Conservation (phyloP, 371 early-diverging fungal genomes). For the Cokeromyces recurvatus region DNA sequence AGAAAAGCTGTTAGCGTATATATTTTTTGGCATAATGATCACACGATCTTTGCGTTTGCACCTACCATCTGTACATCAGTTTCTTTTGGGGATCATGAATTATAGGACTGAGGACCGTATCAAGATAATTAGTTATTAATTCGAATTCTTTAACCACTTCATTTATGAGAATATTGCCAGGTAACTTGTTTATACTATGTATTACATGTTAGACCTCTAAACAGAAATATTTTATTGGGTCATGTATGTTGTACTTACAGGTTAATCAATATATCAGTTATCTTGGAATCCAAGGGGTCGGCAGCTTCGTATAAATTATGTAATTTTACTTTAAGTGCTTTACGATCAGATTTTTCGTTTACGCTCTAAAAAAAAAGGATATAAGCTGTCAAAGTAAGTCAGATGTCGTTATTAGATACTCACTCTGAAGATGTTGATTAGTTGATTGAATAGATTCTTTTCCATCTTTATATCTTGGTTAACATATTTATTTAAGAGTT, state of each 20-base stretch:
- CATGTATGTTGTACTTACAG: constrained; percentile 15
- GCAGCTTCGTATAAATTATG: constrained; percentile 16
- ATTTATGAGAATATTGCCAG: constrained; percentile 12
- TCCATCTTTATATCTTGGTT: constrained; percentile 14
- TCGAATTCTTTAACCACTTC: constrained; percentile 18
- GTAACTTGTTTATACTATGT: constrained; percentile 16
- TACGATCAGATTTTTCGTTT: constrained; percentile 17
- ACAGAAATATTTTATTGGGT: constrained; percentile 16
- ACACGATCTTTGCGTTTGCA: constrained; percentile 11
- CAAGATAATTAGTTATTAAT: constrained; percentile 10
- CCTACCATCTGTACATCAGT: constrained; percentile 17
- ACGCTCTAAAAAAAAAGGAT: constrained; percentile 14
- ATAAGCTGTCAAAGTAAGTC: constrained; percentile 19
- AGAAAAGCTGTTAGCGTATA: constrained; percentile 12
- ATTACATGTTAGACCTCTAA: constrained; percentile 15
- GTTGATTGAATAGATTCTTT: constrained; percentile 11
- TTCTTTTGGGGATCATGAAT: constrained; percentile 13
- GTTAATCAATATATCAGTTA: constrained; percentile 17
- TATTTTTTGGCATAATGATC: constrained; percentile 10
- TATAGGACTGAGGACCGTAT: constrained; percentile 6
- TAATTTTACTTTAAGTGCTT: constrained; percentile 17
- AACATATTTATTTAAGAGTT: constrained; percentile 16
- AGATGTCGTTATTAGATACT: constrained; percentile 15
- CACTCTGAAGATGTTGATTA: constrained; percentile 19
- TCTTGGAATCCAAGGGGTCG: constrained; percentile 15